Evolutionary conservation across 371 early-diverging fungal species (phyloP), one percentile per base, ranked within the genome.

Genomic region (Syncephalis plumigaleata): DNA sequence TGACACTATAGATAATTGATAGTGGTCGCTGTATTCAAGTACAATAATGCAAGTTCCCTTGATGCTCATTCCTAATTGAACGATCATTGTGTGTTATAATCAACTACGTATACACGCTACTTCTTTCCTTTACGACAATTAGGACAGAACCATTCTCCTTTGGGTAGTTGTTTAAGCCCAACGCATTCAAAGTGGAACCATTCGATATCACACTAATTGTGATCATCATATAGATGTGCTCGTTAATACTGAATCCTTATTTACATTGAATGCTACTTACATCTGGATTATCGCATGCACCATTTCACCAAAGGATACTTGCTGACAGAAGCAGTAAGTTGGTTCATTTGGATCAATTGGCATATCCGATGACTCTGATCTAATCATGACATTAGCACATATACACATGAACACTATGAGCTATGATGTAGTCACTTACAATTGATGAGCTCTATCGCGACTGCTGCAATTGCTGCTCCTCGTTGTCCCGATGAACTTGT

Each of bases 101-200:
- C 31, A 31, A 7, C 31, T 42, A 42, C 42, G 42, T 71, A 72
- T 36, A 63, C 63, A 45, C 68, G 70, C 52, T 75, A 74, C 47
- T 66, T 59, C 54, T 77, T 77, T 37, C 63, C 55, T 3, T 55
- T 43, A 7, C 31, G 31, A 57, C 87, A 85, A 36, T 79, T 77
- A 17, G 75, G 68, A 57, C 97, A 97, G 52, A 77, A 87, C 97
- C 97, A 97, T 55, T 83, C 80, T 21, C 89, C 91, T 55, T 83
- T 85, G 27, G 89, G 89, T 8, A 80, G 79, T 4, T 71, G 74
- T 22, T 77, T 75, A 21, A 93, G 71, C 20, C 84, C 89, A 13
- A 91, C 89, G 64, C 97, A 97, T 11, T 75, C 77, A 55, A 84
- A 75, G 67, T 97, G 97, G 64, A 91, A 94, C 97, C 97, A 96